phyloP scores from a whole-genome alignment of 1,139 yeast genomes.

The Barnettozyma hawaiiensis region DNA sequence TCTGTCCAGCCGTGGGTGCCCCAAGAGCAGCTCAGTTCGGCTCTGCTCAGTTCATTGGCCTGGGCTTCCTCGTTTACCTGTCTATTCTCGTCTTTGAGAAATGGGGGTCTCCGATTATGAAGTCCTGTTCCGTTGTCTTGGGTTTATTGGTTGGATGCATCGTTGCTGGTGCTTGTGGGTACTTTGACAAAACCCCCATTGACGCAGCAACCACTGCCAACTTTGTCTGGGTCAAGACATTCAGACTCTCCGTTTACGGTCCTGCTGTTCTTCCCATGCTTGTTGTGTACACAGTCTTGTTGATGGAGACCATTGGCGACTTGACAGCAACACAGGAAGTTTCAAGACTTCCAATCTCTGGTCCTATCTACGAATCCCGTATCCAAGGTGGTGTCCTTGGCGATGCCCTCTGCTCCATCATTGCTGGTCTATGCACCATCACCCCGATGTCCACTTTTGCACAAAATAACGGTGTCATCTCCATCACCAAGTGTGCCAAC shows the following conservation, averaged over 20 bases:
- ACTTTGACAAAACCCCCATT: constrained; percentile 54
- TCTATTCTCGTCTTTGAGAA: constrained; percentile 71
- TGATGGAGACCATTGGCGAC: constrained; percentile 78
- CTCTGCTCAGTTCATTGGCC: constrained; percentile 75
- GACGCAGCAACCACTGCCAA: constrained; percentile 76
- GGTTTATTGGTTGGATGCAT: not conserved
- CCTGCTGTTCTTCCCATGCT: constrained; percentile 80
- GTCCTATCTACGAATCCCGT: constrained; percentile 72
- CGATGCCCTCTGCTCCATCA: constrained; percentile 62
- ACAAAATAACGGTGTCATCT: constrained; percentile 89
- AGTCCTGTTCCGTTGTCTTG: not conserved
- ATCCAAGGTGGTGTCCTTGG: constrained; percentile 90
- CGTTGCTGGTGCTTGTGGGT: constrained; percentile 41
- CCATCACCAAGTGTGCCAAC: constrained; percentile 85
- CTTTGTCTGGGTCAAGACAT: constrained; percentile 83
- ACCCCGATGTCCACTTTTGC: constrained; percentile 90
- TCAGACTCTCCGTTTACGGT: constrained; percentile 67
- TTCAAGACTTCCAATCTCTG: constrained; percentile 76
- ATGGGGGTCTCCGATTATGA: constrained; percentile 45
- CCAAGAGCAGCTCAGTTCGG: constrained; percentile 72
- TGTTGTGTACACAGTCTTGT: constrained; percentile 71
- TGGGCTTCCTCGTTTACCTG: constrained; percentile 76
- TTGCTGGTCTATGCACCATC: constrained; percentile 69
- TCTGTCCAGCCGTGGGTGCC: constrained; percentile 42
- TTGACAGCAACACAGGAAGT: constrained; percentile 91